These are phyloP conservation scores for Pholiota microspora DNA, from an alignment of 768 basidiomycete genomes.

Conservation along the genomic window DNA sequence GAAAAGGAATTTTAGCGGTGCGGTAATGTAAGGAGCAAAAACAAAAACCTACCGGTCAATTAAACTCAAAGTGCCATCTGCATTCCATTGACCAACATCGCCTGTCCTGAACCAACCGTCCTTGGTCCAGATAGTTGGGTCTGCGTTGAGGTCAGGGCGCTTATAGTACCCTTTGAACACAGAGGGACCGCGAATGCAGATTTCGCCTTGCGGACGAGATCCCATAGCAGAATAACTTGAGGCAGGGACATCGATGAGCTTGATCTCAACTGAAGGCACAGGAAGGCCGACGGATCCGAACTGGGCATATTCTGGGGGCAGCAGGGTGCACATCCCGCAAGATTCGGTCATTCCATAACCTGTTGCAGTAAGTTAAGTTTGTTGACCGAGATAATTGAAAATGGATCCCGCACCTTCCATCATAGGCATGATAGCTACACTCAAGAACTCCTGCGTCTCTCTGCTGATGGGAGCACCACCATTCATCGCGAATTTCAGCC, in stretches of 20 bases:
- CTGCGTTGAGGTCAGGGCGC: slow-evolving; percentile 77
- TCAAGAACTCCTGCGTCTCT: slow-evolving; percentile 84
- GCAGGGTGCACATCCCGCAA: slow-evolving; percentile 71
- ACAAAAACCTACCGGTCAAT: slow-evolving; percentile 87
- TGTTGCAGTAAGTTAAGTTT: slow-evolving; percentile 56
- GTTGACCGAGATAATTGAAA: slow-evolving; percentile 41
- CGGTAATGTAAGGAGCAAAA: slow-evolving; percentile 70
- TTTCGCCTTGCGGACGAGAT: slow-evolving; percentile 63
- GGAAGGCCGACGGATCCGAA: slow-evolving; percentile 76
- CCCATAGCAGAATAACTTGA: slow-evolving; percentile 46
- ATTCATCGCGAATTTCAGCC: slow-evolving; percentile 63
- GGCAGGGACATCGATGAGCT: slow-evolving; percentile 73
- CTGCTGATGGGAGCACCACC: slow-evolving; percentile 77
- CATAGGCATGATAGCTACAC: slow-evolving; percentile 64
- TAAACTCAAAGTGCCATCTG: slow-evolving; percentile 78
- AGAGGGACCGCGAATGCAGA: slow-evolving; percentile 75
- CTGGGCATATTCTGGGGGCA: slow-evolving; percentile 64
- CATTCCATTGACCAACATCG: slow-evolving; percentile 88
- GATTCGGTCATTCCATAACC: slow-evolving; percentile 90
- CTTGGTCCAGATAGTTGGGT: slow-evolving; percentile 68
- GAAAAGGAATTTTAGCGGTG: too few species aligned
- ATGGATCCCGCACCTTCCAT: slow-evolving; percentile 60
- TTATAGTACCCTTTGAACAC: slow-evolving; percentile 86
- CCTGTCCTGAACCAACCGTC: slow-evolving; percentile 91
- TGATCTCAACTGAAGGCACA: slow-evolving; percentile 81